These are phyloP conservation scores for Cryptosporidium canis DNA, from an alignment of 169 alveolate species.

Conservation along the genomic window DNA sequence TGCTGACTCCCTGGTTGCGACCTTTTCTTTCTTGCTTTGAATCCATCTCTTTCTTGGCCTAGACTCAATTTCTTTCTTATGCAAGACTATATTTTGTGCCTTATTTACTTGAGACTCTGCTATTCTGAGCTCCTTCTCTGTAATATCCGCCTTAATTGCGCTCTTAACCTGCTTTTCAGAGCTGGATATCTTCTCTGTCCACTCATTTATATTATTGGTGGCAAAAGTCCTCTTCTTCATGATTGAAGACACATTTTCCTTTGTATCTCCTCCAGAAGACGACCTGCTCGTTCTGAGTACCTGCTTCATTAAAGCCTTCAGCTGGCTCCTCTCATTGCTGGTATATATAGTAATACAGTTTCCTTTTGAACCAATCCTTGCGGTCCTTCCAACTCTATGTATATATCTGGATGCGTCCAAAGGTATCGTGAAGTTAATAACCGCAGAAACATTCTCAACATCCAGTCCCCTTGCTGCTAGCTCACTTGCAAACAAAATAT, in stretches of 20 bases:
- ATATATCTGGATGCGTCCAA: constrained; percentile 89
- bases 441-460: constrained; percentile 89
- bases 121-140: constrained; percentile 79
- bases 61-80: constrained; percentile 81
- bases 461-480: constrained; percentile 95
- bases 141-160: constrained; percentile 79
- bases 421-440: constrained; percentile 92
- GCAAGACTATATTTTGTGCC: constrained; percentile 78
- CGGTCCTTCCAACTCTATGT: constrained; percentile 95
- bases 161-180: constrained; percentile 78
- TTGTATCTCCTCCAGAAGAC: background rate
- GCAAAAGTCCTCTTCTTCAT: constrained; percentile 72
- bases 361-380: constrained; percentile 92
- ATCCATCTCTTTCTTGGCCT: constrained; percentile 80
- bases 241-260: constrained; percentile 25
- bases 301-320: constrained; percentile 81
- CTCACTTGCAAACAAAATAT: constrained; percentile 93
- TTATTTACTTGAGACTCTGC: constrained; percentile 80
- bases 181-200: constrained; percentile 75
- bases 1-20: constrained; percentile 23
- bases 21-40: constrained; percentile 70
- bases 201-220: constrained; percentile 70
- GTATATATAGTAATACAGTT: constrained; percentile 90
- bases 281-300: constrained; percentile 68
- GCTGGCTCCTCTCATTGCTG: constrained; percentile 86